Conservation (phyloP, 805 yeast species). For the Myxozyma neotropica region DNA sequence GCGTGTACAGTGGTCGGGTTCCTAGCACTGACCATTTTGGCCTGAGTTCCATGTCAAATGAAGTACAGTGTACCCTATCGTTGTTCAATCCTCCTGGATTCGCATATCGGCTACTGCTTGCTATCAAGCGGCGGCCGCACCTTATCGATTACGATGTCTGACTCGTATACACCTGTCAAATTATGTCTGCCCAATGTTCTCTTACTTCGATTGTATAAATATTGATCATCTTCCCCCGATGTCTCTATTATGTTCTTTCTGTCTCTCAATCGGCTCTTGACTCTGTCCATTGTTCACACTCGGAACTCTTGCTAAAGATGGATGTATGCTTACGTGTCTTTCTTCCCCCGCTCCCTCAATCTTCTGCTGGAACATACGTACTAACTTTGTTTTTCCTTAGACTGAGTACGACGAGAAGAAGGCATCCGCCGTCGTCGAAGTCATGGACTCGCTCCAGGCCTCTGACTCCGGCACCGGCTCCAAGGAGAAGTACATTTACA, state of each 20-base stretch:
- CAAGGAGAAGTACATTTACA: slow-evolving; percentile 13
- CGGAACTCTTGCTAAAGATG: no score
- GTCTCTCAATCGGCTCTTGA: background rate
- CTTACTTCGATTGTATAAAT: background rate
- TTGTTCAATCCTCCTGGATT: no score
- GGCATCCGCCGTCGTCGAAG: background rate
- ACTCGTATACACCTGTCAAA: background rate
- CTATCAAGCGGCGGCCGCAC: background rate
- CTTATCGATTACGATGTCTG: background rate
- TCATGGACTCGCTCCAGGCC: slow-evolving; percentile 4
- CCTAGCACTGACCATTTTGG: background rate
- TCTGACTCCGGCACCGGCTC: slow-evolving; percentile 1
- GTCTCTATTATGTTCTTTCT: background rate
- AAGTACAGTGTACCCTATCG: no score
- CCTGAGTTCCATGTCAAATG: background rate
- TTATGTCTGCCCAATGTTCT: background rate
- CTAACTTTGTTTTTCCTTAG: background rate
- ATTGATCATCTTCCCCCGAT: background rate
- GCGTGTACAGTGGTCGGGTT: background rate
- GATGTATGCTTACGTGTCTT: no score
- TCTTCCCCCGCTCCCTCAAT: no score
- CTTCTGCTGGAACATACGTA: no score
- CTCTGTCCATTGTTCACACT: no score
- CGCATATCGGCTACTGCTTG: background rate
- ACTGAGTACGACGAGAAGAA: slow-evolving; percentile 12